Base-by-base conservation (phyloP, 2,329 filamentous ascomycete species). In the Neonectria magnoliae region DNA sequence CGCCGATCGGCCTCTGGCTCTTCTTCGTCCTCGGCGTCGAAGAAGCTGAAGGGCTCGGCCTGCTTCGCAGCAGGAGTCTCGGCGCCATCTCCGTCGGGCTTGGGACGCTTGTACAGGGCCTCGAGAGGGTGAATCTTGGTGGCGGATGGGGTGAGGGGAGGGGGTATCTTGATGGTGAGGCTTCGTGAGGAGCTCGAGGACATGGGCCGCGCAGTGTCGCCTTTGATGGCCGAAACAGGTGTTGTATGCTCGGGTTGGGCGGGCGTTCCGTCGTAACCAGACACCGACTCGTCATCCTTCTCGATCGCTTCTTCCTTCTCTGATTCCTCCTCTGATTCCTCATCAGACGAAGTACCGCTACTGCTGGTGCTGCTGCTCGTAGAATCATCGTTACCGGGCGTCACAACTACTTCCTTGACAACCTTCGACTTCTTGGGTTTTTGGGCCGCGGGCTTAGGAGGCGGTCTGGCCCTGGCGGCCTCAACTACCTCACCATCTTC, bases 21-120 rank as follows among this genome's bases (percentile, higher is more conserved):
- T 14, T 83, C 81, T 2, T 81, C 78, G 16, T 81, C 74, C 16
- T 82, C 79, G 18, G 80, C 78, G 2, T 80, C 84, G 76, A 97
- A 97, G 81, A 98, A 98, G 76, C 86, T 93, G 78, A 98, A 97
- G 11, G 83, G 71, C 82, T 90, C 59, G 76, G 87, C 64, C 81
- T 86, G 69, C 73, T 82, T 65, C 64, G 73, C 66, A 63, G 73
- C 66, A 38, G 76, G 68, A 0, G 75, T 68, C 38, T 69, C 56
- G 71, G 81, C 27, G 68, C 79, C 55, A 72, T 81, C 69, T 65
- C 76, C 78, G 4, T 78, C 77, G 33, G 82, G 78, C 38, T 88
- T 85, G 31, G 87, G 80, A 5, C 88, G 88, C 81, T 98, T 98
- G 85, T 97, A 99, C 2, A 98, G 86, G 0, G 93, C 93, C 81